Base-by-base conservation (phyloP, 139 green algal species). In the Coelastrella sp. region DNA sequence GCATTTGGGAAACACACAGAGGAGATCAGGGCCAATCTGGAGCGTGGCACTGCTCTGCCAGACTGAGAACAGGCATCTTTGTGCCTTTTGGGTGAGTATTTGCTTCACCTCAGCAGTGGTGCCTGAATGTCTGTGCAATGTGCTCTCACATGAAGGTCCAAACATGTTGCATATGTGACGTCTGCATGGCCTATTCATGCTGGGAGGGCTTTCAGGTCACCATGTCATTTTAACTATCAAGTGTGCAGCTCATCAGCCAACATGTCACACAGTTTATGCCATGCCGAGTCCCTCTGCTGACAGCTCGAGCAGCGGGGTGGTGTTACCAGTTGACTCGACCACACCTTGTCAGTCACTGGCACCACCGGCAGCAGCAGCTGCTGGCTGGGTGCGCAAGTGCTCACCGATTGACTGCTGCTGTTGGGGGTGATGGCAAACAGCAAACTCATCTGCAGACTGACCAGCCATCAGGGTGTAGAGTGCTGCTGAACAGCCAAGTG, bases 21-120 rank as follows among this genome's bases (percentile, higher is more conserved):
- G 17, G 97, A 99, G 93, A 99, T 98, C 91, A 99, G 99, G 94
- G 96, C 96, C 70, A 99, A 99, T 91, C 92, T 99, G 92, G 98
- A 99, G 94, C 93, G 98, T 7, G 98, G 98, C 20, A 99, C 98
- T 6, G 98, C 98, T 63, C 93, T 99, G 93, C 98, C 98, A 1
- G 98, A 99, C 74, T 61, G n/a, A 76, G 68, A 49, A 49, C 35
- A 49, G 35, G 35, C 35, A 49, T 49, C 35, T 49, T 73, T 15
- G 65, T 15, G 15, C 14, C 4, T 73, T 73, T 4, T 17, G 65
- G 14, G 65, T 17, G 15, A 73, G 65, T 22, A 17, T 49, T 49
- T 3, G 35, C 35, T 49, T 49, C 35, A 49, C 35, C 35, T 49
- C 35, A 49, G 35, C 35, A 49, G 35, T 49, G 35, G 35, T 49